These are phyloP conservation scores for Macadamia tetraphylla DNA, from an alignment of 164 flowering plant genomes.

Conservation along the genomic window DNA sequence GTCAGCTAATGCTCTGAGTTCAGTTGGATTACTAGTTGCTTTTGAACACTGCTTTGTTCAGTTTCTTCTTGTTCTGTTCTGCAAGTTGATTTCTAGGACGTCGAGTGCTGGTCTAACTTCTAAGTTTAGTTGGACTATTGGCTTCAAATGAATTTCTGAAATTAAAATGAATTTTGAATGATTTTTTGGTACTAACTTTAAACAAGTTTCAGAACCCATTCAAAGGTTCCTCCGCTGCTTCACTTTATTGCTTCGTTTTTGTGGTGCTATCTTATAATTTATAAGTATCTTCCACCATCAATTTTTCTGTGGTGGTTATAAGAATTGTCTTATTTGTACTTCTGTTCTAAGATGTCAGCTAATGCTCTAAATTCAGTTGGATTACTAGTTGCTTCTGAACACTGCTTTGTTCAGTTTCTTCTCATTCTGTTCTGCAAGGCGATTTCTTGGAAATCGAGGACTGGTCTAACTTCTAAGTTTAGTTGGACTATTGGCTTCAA, in stretches of 20 bases:
- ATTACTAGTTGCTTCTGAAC: background rate
- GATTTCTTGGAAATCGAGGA: background rate
- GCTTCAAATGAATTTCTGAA: background rate
- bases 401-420: background rate
- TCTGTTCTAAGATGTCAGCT: background rate
- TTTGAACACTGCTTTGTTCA: background rate
- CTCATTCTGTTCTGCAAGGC: background rate
- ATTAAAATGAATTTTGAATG: too few species aligned
- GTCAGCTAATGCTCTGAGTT: background rate
- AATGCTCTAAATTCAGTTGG: background rate
- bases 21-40: background rate
- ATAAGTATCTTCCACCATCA: too few species aligned
- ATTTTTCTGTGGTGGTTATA: too few species aligned
- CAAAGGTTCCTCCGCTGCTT: conserved; percentile 40
- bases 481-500: background rate
- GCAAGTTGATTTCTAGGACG: background rate
- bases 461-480: background rate
- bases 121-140: background rate
- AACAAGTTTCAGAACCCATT: conserved; percentile 53
- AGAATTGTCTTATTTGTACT: too few species aligned
- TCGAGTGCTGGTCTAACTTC: background rate
- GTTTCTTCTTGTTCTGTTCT: background rate
- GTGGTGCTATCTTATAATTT: too few species aligned
- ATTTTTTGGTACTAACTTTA: too few species aligned
- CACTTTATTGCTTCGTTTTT: too few species aligned